These are phyloP conservation scores for Didymella arachidicola DNA, from an alignment of 2,329 filamentous ascomycete species.

Conservation along the genomic window DNA sequence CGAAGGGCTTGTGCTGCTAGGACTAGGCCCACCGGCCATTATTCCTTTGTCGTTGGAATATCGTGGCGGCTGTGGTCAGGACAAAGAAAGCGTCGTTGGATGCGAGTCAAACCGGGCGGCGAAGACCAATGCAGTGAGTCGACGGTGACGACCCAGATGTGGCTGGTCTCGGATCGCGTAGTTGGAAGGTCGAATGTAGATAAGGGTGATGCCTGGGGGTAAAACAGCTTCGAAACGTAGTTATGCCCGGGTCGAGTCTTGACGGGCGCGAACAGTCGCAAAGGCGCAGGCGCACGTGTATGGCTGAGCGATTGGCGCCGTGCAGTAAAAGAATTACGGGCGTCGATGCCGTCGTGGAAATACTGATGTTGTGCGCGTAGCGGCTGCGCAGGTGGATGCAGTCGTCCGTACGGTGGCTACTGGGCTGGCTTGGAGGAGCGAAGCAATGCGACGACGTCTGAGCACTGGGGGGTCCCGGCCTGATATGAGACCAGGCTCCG, in stretches of 20 bases:
- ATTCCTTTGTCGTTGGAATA: slow-evolving; percentile 46
- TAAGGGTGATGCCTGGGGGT: slow-evolving; percentile 29
- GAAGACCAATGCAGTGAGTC: slow-evolving; percentile 30
- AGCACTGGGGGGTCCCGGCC: slow-evolving; percentile 26
- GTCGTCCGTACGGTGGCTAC: slow-evolving; percentile 19
- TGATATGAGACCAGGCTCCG: slow-evolving; percentile 31
- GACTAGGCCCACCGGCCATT: slow-evolving; percentile 53
- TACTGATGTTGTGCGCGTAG: slow-evolving; percentile 18
- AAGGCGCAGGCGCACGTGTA: slow-evolving; percentile 16
- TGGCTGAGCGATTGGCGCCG: slow-evolving; percentile 38
- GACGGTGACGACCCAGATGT: slow-evolving; percentile 28
- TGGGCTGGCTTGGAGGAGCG: slow-evolving; percentile 22
- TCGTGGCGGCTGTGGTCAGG: slow-evolving; percentile 34
- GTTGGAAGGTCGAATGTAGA: slow-evolving; percentile 28
- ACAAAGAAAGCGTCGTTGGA: slow-evolving; percentile 46
- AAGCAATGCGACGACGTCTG: slow-evolving; percentile 24
- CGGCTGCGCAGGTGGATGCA: slow-evolving; percentile 26
- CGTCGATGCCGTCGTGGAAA: slow-evolving; percentile 14
- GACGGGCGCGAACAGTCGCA: slow-evolving; percentile 9
- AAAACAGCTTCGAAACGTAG: slow-evolving; percentile 49
- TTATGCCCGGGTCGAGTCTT: slow-evolving; percentile 32
- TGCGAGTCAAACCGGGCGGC: slow-evolving; percentile 28
- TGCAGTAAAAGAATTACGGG: slow-evolving; percentile 27
- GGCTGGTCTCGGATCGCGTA: slow-evolving; percentile 28
- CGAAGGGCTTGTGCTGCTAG: slow-evolving; percentile 53